Evolutionary conservation across 495 filamentous ascomycete species (phyloP).

Genomic region (Lichenothelia convexa): DNA sequence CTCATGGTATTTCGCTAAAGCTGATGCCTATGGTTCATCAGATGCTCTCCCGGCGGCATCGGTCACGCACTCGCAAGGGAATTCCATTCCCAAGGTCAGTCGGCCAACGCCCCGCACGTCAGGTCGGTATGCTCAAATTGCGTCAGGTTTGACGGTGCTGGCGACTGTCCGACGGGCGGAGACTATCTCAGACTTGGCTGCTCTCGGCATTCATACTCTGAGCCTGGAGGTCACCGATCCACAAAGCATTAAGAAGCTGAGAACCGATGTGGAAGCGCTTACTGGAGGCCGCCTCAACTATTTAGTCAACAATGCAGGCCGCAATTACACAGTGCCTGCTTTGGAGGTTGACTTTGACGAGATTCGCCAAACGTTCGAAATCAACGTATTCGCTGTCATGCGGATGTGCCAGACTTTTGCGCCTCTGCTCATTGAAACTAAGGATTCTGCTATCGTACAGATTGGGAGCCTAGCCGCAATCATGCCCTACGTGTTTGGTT

Average conservation of each 20-base stretch:
- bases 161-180: conserved; percentile 36
- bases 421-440: conserved; percentile 36
- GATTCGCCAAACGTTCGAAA: conserved; percentile 32
- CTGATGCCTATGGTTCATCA: conserved; percentile 6
- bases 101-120: neutral
- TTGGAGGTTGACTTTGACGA: conserved; percentile 36
- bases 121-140: neutral
- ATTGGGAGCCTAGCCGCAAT: conserved; percentile 38
- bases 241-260: conserved; percentile 28
- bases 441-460: conserved; percentile 44
- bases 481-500: conserved; percentile 23
- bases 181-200: conserved; percentile 28
- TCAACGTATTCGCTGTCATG: conserved; percentile 44
- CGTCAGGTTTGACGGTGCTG: conserved; percentile 30
- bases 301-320: conserved; percentile 44
- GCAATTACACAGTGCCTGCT: conserved; percentile 43
- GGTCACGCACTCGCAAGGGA: conserved; percentile 38
- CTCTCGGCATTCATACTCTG: conserved; percentile 33
- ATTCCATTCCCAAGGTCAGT: conserved; percentile 28
- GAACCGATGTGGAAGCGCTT: conserved; percentile 23
- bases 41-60: conserved; percentile 39
- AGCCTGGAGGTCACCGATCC: conserved; percentile 32
- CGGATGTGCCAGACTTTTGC: conserved; percentile 38
- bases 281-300: conserved; percentile 33
- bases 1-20: neutral